Base-by-base conservation (phyloP, 805 yeast genomes). In the Peterozyma toletana region DNA sequence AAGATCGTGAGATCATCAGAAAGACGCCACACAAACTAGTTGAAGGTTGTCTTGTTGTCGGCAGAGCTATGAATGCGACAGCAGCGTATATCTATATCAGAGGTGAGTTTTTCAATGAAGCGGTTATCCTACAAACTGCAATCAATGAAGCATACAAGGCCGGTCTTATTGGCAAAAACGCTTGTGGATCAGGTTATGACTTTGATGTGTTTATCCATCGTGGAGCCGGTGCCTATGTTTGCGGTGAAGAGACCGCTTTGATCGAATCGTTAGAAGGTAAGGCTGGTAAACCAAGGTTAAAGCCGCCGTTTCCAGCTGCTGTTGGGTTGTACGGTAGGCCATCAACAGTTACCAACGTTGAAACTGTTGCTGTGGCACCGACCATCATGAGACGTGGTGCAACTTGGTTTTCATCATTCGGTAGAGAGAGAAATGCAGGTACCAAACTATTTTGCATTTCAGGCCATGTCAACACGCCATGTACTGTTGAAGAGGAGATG, bases 271-370 rank as follows among this genome's bases (percentile, higher is more conserved):
- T 87, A 43, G 96, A 87, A 68, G 96, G 96, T 55, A 87, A 87
- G 66, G 95, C 93, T 46, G 96, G 96, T 52, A 87, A 87, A 67
- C 96, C 96, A 53, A 80, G 96, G 67, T 75, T 87, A 63, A 87
- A 87, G 78, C 96, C 96, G 33, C 96, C 96, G 51, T 87, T 87
- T 77, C 96, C 96, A 33, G 96, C 95, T 33, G 96, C 95, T 57
- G 91, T 86, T 47, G 96, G 96, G 56, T 71, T 87, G 44, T 87
- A 84, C 54, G 96, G 96, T 57, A 78, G 96, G 64, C 96, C 96
- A 52, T 78, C 90, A 30, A 87, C 96, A 37, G 96, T 87, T 47
- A 83, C 95, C 50, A 87, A 87, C 59, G 96, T 87, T 48, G 96
- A 87, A 68, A 86, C 95, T 14, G 93, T 87, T 45, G 80, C 95